Percentiles rank a stretch among this genome's conserved stretches.
These are phyloP conservation scores for Phytophthora agathidicida DNA, from an alignment of 352 stramenopile species.

Conservation along the genomic window DNA sequence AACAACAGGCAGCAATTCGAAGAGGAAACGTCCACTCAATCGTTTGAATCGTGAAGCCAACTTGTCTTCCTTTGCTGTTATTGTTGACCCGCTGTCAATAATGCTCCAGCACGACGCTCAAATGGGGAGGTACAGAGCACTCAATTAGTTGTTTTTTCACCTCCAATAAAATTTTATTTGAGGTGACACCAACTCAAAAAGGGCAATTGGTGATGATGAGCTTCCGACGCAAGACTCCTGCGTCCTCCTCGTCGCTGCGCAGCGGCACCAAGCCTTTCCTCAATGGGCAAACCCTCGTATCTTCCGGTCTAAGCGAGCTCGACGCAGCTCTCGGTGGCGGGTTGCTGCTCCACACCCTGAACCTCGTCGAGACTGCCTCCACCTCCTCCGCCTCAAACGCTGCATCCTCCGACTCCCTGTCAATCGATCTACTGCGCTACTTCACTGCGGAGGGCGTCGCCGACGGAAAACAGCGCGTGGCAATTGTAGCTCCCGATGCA, in stretches of 20 bases:
- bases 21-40: no score
- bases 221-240: slow-evolving; percentile 51
- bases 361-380: slow-evolving; percentile 50
- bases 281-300: slow-evolving; percentile 69
- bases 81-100: no score
- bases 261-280: slow-evolving; percentile 71
- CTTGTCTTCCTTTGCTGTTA: no score
- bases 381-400: slow-evolving; percentile 1
- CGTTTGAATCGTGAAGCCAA: no score
- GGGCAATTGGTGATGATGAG: no score
- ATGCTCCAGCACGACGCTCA: no score
- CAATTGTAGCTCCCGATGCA: slow-evolving; percentile 47
- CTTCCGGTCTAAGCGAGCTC: slow-evolving; percentile 55
- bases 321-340: slow-evolving; percentile 64
- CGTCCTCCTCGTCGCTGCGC: background rate
- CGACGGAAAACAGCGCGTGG: slow-evolving; percentile 40
- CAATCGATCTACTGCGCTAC: slow-evolving; percentile 66
- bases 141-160: no score
- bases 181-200: no score
- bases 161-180: no score
- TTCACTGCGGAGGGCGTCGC: slow-evolving; percentile 66
- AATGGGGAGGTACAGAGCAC: no score
- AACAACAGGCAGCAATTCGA: no score
- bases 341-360: slow-evolving; percentile 54
- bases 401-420: slow-evolving; percentile 33